Evolutionary conservation across 257 asterid species (phyloP).

Genomic region (Phtheirospermum japonicum): DNA sequence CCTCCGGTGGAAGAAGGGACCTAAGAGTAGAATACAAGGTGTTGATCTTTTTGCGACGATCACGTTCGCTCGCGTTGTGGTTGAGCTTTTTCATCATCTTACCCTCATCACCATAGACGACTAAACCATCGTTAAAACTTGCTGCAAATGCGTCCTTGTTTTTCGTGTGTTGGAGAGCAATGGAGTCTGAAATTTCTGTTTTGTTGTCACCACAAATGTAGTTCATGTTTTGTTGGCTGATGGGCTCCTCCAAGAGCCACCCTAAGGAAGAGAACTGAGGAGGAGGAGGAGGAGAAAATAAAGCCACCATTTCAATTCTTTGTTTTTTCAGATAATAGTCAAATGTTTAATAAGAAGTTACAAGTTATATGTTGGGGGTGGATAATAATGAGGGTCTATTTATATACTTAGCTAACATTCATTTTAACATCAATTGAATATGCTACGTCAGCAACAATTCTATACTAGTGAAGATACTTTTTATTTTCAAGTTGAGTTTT

Average conservation of each 20-base stretch:
- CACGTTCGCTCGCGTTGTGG: constrained; percentile 80
- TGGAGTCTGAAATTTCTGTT: constrained; percentile 34
- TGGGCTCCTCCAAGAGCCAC: constrained; percentile 40
- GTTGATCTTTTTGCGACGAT: constrained; percentile 67
- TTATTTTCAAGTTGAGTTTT: too few species aligned
- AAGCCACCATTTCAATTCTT: constrained; percentile 31
- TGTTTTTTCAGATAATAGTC: neutral
- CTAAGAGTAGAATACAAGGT: constrained; percentile 58
- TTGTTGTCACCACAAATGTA: constrained; percentile 25
- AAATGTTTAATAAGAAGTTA: neutral
- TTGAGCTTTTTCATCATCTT: constrained; percentile 48
- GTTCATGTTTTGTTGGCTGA: constrained; percentile 22
- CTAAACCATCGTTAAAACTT: neutral
- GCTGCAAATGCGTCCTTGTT: constrained; percentile 17
- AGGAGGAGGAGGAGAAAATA: constrained; percentile 22
- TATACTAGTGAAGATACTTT: too few species aligned
- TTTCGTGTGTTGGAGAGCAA: constrained; percentile 23
- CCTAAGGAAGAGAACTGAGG: constrained; percentile 29
- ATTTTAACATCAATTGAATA: too few species aligned
- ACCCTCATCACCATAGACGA: constrained; percentile 11
- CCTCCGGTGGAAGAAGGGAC: constrained; percentile 61
- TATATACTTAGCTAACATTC: neutral
- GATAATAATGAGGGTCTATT: neutral
- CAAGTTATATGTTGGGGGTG: neutral
- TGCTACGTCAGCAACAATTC: neutral